Base-by-base conservation (phyloP, 2,329 filamentous ascomycete species). In the Arachnopeziza araneosa region DNA sequence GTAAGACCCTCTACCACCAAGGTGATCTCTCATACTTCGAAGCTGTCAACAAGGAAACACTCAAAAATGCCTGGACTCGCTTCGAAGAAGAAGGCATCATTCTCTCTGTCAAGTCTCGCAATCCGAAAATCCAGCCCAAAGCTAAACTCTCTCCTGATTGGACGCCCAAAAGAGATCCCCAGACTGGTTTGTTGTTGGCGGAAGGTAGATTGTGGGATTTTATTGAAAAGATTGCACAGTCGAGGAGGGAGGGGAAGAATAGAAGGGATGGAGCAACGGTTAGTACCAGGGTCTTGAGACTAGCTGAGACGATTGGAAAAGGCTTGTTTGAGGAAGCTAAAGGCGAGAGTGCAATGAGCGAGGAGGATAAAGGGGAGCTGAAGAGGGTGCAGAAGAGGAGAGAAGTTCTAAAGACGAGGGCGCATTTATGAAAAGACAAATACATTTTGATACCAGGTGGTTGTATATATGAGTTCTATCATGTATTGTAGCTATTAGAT, bases 1-100 rank as follows among this genome's bases (percentile, higher is more conserved):
- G 95, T 58, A 98, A 99, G 76, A 98, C 95, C 0, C 81, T 99
- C 1, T 99, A 97, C 71, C 93, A 99, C 72, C 93, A 99, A 77
- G 95, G 95, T 59, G 95, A 99, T 70, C 83, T 99, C 10, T 93
- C 89, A 30, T 99, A 99, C 76, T 98, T 97, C 67, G 95, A 99
- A 76, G 93, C 95, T 2, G 93, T 99, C 65, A 99, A 99, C 79
- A 97, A 97, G 69, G 93, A 99, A 74, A 96, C 93, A 0, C 83
- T 99, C 59, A 96, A 95, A 71, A 99, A 99, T 74, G 89, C 93
- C 0, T 97, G 93, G 75, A 81, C 85, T 48, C 85, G 91, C 19
- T 96, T 96, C 70, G 87, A 93, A 67, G 91, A 97, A 70, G 93
- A 98, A 69, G 90, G 92, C 9, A 96, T 98, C 64, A 81, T 98